Evolutionary conservation across 2,329 filamentous ascomycete genomes (phyloP).

Genomic region (Fusarium sp.): DNA sequence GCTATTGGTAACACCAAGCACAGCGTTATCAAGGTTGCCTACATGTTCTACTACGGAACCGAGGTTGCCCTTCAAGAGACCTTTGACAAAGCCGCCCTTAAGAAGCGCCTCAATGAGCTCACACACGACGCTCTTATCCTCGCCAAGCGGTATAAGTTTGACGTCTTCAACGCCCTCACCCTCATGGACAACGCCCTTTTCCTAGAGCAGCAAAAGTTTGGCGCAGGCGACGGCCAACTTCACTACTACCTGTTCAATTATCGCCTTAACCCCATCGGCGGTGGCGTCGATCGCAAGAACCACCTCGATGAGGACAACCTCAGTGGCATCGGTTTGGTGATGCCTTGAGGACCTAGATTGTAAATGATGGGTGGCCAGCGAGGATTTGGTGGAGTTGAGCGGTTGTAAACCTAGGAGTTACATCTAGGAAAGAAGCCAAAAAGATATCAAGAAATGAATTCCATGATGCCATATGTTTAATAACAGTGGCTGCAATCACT

Average conservation of each 20-base stretch:
- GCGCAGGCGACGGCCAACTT: constrained; percentile 89
- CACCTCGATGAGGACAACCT: constrained; percentile 76
- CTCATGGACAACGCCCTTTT: constrained; percentile 94
- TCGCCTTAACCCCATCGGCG: constrained; percentile 81
- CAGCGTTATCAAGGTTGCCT: constrained; percentile 83
- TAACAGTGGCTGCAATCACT: constrained; percentile 14
- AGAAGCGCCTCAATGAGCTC: constrained; percentile 79
- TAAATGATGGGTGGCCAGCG: neutral
- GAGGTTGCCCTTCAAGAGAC: constrained; percentile 73
- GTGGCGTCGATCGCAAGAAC: constrained; percentile 83
- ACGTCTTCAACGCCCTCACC: constrained; percentile 96
- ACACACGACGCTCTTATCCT: constrained; percentile 86
- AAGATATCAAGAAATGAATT: constrained; percentile 17
- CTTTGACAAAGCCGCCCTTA: constrained; percentile 66
- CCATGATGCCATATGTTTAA: constrained; percentile 10
- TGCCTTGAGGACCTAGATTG: constrained; percentile 54
- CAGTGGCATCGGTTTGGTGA: constrained; percentile 89
- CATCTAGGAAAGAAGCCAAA: neutral
- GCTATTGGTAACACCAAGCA: constrained; percentile 84
- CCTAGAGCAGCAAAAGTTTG: constrained; percentile 92
- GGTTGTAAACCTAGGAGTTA: neutral
- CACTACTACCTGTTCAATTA: constrained; percentile 99
- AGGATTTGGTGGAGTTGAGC: constrained; percentile 7
- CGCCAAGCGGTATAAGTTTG: constrained; percentile 83
- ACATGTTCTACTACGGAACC: constrained; percentile 96